Base-by-base conservation (phyloP, 176 grass and related monocot genomes). In the Pontederia crassipes region DNA sequence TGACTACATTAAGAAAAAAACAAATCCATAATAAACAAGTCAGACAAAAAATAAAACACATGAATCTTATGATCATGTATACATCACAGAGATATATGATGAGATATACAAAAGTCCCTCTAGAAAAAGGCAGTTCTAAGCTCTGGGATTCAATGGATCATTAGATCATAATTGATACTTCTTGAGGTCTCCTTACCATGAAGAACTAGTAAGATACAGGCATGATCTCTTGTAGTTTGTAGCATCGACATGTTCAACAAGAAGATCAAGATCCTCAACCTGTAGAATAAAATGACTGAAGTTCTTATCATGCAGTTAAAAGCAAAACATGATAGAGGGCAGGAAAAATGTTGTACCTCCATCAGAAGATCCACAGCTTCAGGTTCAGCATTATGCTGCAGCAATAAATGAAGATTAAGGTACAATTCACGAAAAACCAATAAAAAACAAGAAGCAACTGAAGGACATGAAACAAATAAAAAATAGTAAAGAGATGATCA, bases 361-460 rank as follows among this genome's bases (percentile, higher is more conserved):
- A 92, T 98, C 54, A 98, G 74, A 89, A 98, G 88, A 82, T 98
- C 93, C 27, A 98, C 88, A 72, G 88, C 93, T 75, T 98, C 93
- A 17, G 93, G 93, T 54, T 98, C 93, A 26, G 88, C 93, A 74
- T 98, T 98, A 45, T 98, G 93, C 88, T 98, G 70, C 61, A 78
- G 27, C 8, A 81, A 3, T 47, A 65, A 64, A 16, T 70, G 58
- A 61, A 52, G 45, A 57, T 12, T 9, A 14, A 3, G 9, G 50
- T 65, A 47, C 66, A 59, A 61, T 57, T 66, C 10, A 45, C 54
- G 53, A 10, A 52, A 51, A 53, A 57, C 26, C 46, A 16, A 12
- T 18, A 28, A 67, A 71, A 57, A 29, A 29, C 56, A 72, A 71
- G 40, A 20, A 13, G 46, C 54, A 10, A 53, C 10, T 48, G 40